Evolutionary conservation across 176 grass and related monocot genomes (phyloP).

Genomic region (Lolium multiflorum): DNA sequence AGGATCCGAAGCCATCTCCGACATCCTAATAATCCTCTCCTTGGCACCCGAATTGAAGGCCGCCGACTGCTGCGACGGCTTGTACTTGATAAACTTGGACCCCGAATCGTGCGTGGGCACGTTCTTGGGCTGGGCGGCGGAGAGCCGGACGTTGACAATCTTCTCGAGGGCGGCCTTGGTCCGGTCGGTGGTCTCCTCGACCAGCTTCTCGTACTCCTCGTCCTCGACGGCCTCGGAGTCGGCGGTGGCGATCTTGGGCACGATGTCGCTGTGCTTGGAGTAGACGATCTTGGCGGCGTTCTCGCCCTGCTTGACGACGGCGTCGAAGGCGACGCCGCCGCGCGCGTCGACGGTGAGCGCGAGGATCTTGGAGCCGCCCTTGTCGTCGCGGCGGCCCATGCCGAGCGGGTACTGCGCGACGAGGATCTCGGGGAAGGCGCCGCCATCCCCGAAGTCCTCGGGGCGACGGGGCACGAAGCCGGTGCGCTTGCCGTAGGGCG

Average conservation of each 20-base stretch:
- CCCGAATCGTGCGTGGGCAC: constrained; percentile 79
- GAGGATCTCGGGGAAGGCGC: constrained; percentile 96
- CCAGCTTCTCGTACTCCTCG: constrained; percentile 77
- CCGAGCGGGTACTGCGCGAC: constrained; percentile 88
- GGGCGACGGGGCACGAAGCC: constrained; percentile 82
- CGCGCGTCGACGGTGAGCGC: constrained; percentile 84
- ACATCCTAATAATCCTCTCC: constrained; percentile 95
- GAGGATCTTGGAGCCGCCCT: constrained; percentile 85
- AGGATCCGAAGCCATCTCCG: constrained; percentile 75
- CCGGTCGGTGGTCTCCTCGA: constrained; percentile 81
- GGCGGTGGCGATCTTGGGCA: constrained; percentile 64
- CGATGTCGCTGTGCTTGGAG: constrained; percentile 92
- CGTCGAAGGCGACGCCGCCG: constrained; percentile 92
- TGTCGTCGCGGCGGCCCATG: constrained; percentile 92
- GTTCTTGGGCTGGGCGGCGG: constrained; percentile 92
- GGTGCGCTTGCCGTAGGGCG: constrained; percentile 72
- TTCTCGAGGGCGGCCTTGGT: constrained; percentile 82
- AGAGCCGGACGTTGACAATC: constrained; percentile 87
- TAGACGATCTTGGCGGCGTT: constrained; percentile 90
- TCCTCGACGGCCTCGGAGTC: constrained; percentile 48
- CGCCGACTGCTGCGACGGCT: constrained; percentile 90
- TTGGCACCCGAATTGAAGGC: constrained; percentile 97
- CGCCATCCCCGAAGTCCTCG: constrained; percentile 83
- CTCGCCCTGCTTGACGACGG: constrained; percentile 95
- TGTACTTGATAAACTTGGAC: constrained; percentile 98